These are phyloP conservation scores for Saturnispora kantuleensis DNA, from an alignment of 805 yeast genomes.

Conservation along the genomic window DNA sequence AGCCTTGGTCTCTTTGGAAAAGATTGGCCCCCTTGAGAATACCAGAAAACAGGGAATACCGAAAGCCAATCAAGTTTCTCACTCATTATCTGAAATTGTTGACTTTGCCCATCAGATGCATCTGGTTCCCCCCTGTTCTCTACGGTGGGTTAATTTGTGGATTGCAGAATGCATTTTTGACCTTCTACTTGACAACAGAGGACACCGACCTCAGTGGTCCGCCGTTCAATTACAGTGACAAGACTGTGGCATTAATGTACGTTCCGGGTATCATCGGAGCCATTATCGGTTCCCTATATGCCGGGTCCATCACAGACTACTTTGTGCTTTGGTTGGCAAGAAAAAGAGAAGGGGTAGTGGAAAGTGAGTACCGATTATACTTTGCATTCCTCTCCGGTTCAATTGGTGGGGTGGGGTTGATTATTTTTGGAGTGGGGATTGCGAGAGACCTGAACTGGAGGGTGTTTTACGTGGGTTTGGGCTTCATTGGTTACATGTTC, in stretches of 20 bases:
- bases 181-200: conserved; percentile 65
- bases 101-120: conserved; percentile 19
- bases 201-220: conserved; percentile 51
- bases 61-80: conserved; percentile 7
- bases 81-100: conserved; percentile 33
- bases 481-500: conserved; percentile 55
- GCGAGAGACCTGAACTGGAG: conserved; percentile 41
- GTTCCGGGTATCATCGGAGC: conserved; percentile 63
- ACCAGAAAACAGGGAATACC: not conserved
- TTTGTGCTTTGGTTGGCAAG: conserved; percentile 59
- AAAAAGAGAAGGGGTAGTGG: conserved; percentile 47
- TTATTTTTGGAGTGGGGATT: conserved; percentile 60
- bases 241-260: conserved; percentile 67
- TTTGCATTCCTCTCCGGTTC: conserved; percentile 48
- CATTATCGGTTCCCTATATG: conserved; percentile 52
- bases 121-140: conserved; percentile 48
- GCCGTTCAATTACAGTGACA: conserved; percentile 56
- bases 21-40: conserved; percentile 14
- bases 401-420: conserved; percentile 48
- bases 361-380: conserved; percentile 55
- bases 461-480: conserved; percentile 49
- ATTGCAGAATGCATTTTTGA: conserved; percentile 60
- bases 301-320: conserved; percentile 54
- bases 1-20: conserved; percentile 9
- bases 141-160: conserved; percentile 70